These are phyloP conservation scores for Fusarium verrucosum DNA, from an alignment of 2,329 filamentous ascomycete genomes.

Conservation along the genomic window DNA sequence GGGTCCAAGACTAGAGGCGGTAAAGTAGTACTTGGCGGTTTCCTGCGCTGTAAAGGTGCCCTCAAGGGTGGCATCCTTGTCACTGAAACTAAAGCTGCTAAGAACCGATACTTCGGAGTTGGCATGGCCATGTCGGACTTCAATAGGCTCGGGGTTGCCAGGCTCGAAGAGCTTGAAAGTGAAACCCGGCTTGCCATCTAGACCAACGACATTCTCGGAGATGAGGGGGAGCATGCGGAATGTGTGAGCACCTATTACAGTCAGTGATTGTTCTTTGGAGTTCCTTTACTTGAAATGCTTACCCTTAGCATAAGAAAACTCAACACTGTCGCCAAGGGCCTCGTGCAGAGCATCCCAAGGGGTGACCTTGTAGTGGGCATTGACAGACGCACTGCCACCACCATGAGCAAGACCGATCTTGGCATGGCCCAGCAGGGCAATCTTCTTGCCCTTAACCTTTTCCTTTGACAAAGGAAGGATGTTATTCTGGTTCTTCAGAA, in stretches of 20 bases:
- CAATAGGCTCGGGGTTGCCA: slow-evolving; percentile 39
- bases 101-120: slow-evolving; percentile 42
- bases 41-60: slow-evolving; percentile 47
- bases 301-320: slow-evolving; percentile 47
- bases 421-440: slow-evolving; percentile 49
- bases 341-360: slow-evolving; percentile 48
- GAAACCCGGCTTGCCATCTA: slow-evolving; percentile 48
- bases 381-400: slow-evolving; percentile 51
- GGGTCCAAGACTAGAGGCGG: slow-evolving; percentile 46
- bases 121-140: slow-evolving; percentile 39
- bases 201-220: slow-evolving; percentile 43
- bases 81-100: slow-evolving; percentile 31
- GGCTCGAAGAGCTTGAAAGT: slow-evolving; percentile 46
- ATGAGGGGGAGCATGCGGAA: slow-evolving; percentile 40
- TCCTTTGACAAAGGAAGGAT: slow-evolving; percentile 64
- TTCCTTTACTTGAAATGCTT: background rate
- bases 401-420: slow-evolving; percentile 50
- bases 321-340: slow-evolving; percentile 40
- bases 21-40: slow-evolving; percentile 47
- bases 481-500: slow-evolving; percentile 69
- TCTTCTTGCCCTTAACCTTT: slow-evolving; percentile 46
- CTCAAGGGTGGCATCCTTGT: slow-evolving; percentile 46
- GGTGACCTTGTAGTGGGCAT: slow-evolving; percentile 49
- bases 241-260: slow-evolving; percentile 40
- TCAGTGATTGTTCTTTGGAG: background rate